Base-by-base conservation (phyloP, 2,329 filamentous ascomycete genomes). In the Diaporthe sp. region DNA sequence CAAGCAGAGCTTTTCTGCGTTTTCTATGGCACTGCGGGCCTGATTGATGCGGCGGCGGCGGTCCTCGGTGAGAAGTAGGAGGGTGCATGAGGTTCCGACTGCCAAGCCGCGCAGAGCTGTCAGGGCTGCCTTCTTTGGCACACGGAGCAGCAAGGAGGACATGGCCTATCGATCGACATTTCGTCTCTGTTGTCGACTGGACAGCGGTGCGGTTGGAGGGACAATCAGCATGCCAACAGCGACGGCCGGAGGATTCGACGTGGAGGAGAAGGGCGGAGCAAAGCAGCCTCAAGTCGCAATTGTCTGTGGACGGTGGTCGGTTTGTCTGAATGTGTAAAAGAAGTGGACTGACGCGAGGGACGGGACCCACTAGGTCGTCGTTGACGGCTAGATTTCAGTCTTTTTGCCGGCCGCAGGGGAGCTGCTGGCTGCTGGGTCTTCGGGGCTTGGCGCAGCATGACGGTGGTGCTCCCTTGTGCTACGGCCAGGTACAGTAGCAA, bases 61-160 rank as follows among this genome's bases (percentile, higher is more conserved):
- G 77, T 87, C 85, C 76, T 87, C 86, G 71, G 82, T 82, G 71
- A 87, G 75, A 53, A 87, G 76, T 39, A 83, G 84, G 56, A 87
- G 78, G 30, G 85, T 84, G 79, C 85, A 87, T 6, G 85, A 85
- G 1, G 86, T 87, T 73, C 86, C 86, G 13, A 86, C 78, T 39
- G 85, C 83, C 61, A 87, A 82, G 42, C 84, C 83, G 50, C 85
- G 84, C 66, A 87, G 81, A 35, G 84, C 82, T 78, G 84, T 85
- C 77, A 87, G 79, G 76, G 85, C 85, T 72, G 83, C 83, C 80
- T 85, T 85, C 74, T 85, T 86, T 70, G 85, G 85, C 63, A 86
- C 83, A 75, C 84, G 84, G 51, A 85, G 79, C 72, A 81, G 81
- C 51, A 83, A 77, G 61, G 71, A 75, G 69, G 81, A 79, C 81